These are phyloP conservation scores for Pseudocercospora ulei DNA, from an alignment of 2,329 filamentous ascomycete species.

Conservation along the genomic window DNA sequence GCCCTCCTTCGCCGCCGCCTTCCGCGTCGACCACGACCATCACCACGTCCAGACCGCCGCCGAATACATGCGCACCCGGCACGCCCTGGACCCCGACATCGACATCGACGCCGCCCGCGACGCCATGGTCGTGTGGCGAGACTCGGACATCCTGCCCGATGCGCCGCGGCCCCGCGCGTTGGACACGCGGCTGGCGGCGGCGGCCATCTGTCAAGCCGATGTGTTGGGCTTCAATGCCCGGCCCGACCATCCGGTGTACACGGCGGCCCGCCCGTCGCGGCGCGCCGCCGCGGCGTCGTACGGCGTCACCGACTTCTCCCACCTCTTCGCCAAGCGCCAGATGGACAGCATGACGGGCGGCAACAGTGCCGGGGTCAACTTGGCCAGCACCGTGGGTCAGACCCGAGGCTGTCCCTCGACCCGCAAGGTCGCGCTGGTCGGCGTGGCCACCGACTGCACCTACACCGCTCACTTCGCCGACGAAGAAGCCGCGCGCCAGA, in stretches of 20 bases:
- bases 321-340: constrained; percentile 60
- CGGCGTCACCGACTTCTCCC: constrained; percentile 52
- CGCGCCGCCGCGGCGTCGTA: constrained; percentile 48
- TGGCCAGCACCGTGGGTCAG: constrained; percentile 67
- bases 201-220: constrained; percentile 57
- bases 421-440: constrained; percentile 83
- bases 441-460: constrained; percentile 84
- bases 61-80: constrained; percentile 63
- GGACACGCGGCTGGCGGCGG: constrained; percentile 36
- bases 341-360: constrained; percentile 60
- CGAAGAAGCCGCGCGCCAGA: constrained; percentile 54
- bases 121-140: constrained; percentile 82
- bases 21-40: constrained; percentile 68
- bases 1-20: constrained; percentile 84
- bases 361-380: constrained; percentile 69
- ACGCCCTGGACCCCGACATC: constrained; percentile 59
- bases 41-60: constrained; percentile 74
- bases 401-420: constrained; percentile 77
- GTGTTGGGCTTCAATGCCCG: constrained; percentile 68
- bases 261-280: no score
- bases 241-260: constrained; percentile 57
- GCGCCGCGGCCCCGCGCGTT: constrained; percentile 50
- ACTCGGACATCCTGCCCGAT: constrained; percentile 61
- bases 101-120: constrained; percentile 49
- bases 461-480: constrained; percentile 66